Evolutionary conservation across 1,139 yeast genomes (phyloP).

Genomic region (Blastobotrys capitulatus): DNA sequence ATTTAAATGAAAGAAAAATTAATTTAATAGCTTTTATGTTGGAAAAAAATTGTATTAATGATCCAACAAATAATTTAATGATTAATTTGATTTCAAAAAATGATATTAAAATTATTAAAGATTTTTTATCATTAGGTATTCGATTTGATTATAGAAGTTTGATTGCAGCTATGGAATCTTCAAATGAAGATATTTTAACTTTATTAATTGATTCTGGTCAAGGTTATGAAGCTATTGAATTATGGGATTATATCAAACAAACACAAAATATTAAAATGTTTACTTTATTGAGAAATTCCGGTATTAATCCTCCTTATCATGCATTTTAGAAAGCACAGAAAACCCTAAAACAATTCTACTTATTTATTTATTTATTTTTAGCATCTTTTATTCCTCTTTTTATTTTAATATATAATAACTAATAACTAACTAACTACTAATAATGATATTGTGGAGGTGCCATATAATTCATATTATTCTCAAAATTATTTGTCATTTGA

Average conservation of each 20-base stretch:
- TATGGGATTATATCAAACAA: conserved; percentile 12
- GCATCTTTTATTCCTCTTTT: neutral
- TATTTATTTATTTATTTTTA: no score
- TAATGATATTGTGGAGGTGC: no score
- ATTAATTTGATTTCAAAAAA: conserved; percentile 1
- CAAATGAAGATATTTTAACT: neutral
- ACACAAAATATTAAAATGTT: conserved; percentile 5
- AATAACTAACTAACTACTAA: no score
- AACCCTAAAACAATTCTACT: no score
- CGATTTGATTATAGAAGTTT: conserved; percentile 14
- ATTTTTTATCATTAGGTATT: conserved; percentile 4
- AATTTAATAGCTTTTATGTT: conserved; percentile 12
- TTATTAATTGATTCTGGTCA: conserved; percentile 4
- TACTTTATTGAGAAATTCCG: conserved; percentile 6
- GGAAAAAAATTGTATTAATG: conserved; percentile 4
- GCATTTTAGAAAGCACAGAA: neutral
- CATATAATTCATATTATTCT: no score
- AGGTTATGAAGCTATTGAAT: conserved; percentile 6
- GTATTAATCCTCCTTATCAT: conserved; percentile 12
- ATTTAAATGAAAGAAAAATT: conserved; percentile 5
- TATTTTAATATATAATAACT: neutral
- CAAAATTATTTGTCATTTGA: neutral
- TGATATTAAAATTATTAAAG: conserved; percentile 2
- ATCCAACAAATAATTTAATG: conserved; percentile 1
- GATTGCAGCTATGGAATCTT: conserved; percentile 8